Evolutionary conservation across 1,284 basidiomycete species (phyloP).

Genomic region (Ustilago loliicola): DNA sequence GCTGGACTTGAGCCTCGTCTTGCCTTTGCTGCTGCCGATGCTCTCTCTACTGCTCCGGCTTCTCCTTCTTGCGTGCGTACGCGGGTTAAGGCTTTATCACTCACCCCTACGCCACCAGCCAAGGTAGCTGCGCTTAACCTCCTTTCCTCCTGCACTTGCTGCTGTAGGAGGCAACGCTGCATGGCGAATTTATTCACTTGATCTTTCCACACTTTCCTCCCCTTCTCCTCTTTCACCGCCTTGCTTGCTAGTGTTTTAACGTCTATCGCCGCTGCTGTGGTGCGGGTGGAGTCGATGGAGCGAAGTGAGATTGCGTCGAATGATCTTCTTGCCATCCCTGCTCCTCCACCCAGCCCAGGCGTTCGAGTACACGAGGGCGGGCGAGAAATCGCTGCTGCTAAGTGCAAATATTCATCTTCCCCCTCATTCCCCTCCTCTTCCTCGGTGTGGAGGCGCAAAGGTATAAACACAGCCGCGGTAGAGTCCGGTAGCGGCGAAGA

Average conservation of each 20-base stretch:
- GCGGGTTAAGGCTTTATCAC: slow-evolving; percentile 13
- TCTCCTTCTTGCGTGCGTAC: slow-evolving; percentile 24
- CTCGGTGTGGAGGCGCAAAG: slow-evolving; percentile 1
- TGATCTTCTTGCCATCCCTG: slow-evolving; percentile 19
- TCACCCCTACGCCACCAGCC: background rate
- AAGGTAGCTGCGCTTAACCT: slow-evolving; percentile 19
- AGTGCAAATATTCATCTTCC: background rate
- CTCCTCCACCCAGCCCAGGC: too few species aligned
- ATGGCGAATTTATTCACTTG: slow-evolving; percentile 36
- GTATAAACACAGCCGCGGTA: slow-evolving; percentile 11
- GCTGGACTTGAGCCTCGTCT: slow-evolving; percentile 21
- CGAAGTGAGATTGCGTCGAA: slow-evolving; percentile 36
- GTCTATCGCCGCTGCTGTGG: slow-evolving; percentile 18
- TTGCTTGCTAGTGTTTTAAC: slow-evolving; percentile 34
- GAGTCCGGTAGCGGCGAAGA: slow-evolving; percentile 11
- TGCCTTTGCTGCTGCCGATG: background rate
- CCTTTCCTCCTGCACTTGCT: slow-evolving; percentile 9
- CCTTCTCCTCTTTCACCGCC: slow-evolving; percentile 36
- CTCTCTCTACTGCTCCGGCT: background rate
- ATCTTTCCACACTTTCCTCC: slow-evolving; percentile 38
- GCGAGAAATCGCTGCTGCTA: slow-evolving; percentile 9
- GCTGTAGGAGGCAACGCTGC: slow-evolving; percentile 26
- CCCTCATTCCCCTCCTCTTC: background rate
- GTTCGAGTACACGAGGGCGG: slow-evolving; percentile 16
- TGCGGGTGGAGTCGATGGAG: slow-evolving; percentile 12